phyloP scores from a whole-genome alignment of 2,329 filamentous ascomycete species.

The Bertia moriformis region DNA sequence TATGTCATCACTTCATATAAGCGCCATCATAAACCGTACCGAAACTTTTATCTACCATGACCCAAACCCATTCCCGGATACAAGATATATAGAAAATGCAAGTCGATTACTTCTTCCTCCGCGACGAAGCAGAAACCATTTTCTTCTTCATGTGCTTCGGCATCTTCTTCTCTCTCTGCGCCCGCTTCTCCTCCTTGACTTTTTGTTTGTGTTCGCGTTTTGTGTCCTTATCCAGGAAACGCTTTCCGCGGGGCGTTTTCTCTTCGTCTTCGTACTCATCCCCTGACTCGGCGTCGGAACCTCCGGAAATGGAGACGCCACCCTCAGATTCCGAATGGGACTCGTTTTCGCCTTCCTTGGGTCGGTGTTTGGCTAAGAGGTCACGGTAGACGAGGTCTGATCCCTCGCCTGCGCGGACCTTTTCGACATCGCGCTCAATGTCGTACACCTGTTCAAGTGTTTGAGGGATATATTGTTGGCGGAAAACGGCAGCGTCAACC shows the following conservation, averaged over 20 bases:
- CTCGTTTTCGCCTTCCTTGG: constrained; percentile 18
- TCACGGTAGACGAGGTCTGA: constrained; percentile 73
- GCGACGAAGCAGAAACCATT: constrained; percentile 47
- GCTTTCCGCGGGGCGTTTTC: constrained; percentile 55
- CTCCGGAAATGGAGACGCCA: constrained; percentile 32
- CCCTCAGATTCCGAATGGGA: constrained; percentile 20
- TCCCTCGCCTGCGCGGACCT: constrained; percentile 58
- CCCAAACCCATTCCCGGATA: too few relatives aligned
- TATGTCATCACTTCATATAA: too few relatives aligned
- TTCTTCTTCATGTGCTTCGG: constrained; percentile 93
- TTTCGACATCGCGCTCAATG: constrained; percentile 76
- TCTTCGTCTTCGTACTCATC: constrained; percentile 33
- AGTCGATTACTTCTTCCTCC: constrained; percentile 42
- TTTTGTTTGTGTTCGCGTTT: constrained; percentile 63
- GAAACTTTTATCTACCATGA: too few relatives aligned
- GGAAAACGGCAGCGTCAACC: constrained; percentile 81
- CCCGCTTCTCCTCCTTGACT: constrained; percentile 88
- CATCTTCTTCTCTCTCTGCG: constrained; percentile 88
- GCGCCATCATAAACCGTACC: too few relatives aligned
- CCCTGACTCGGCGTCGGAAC: constrained; percentile 21
- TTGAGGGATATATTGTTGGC: constrained; percentile 91
- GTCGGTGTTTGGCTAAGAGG: constrained; percentile 56
- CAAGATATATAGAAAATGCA: background rate
- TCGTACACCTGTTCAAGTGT: constrained; percentile 94
- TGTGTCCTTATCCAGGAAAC: constrained; percentile 67